A percentile compares a stretch with the other conserved stretches of the same genome.
These are phyloP conservation scores for Cordyceps cateniannulata DNA, from an alignment of 2,329 filamentous ascomycete genomes.

Conservation along the genomic window DNA sequence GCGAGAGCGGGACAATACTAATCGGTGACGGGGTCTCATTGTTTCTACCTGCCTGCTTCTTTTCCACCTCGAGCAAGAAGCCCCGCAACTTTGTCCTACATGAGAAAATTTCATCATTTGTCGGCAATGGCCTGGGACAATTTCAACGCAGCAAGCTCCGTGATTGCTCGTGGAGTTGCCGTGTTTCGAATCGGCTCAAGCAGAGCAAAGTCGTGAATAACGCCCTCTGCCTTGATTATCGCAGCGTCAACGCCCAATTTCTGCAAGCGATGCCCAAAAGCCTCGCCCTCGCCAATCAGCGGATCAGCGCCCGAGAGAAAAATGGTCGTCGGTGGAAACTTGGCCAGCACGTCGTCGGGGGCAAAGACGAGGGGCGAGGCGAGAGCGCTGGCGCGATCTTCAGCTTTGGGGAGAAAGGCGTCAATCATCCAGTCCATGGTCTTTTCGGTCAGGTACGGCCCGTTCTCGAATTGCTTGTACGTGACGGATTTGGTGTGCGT, in stretches of 20 bases:
- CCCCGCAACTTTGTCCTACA: no score
- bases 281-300: neutral
- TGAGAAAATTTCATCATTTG: no score
- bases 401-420: neutral
- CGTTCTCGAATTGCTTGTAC: neutral
- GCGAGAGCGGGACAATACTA: no score
- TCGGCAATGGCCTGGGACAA: neutral
- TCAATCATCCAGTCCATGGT: neutral
- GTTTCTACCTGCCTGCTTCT: no score
- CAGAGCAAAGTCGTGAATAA: neutral
- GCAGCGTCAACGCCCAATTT: neutral
- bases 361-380: neutral
- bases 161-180: neutral
- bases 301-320: neutral
- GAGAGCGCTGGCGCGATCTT: neutral
- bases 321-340: neutral
- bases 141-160: neutral
- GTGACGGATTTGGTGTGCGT: neutral
- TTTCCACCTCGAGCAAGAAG: no score
- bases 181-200: neutral
- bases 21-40: no score
- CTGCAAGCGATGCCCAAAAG: neutral
- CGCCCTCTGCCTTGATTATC: neutral
- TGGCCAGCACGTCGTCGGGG: neutral
- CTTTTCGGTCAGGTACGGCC: neutral